Evolutionary conservation across 495 filamentous ascomycete species (phyloP).

Genomic region (Daldinia grandis): DNA sequence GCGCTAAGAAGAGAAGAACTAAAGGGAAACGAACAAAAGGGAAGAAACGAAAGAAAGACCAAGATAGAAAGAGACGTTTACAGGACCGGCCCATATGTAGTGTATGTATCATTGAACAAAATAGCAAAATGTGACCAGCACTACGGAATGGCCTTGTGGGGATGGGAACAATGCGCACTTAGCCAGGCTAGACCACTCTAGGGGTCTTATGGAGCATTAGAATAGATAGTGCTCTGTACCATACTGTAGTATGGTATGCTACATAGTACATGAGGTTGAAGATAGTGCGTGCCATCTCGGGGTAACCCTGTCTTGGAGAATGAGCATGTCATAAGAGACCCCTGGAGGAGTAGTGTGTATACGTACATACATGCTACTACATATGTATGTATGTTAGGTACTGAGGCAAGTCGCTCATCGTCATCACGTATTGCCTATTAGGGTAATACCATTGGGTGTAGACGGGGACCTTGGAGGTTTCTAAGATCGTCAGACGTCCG

Average conservation of each 20-base stretch:
- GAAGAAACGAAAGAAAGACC: constrained; percentile 27
- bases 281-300: constrained; percentile 35
- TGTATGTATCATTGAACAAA: constrained; percentile 1
- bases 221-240: constrained; percentile 7
- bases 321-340: constrained; percentile 1
- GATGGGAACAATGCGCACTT: constrained; percentile 24
- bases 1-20: constrained; percentile 33
- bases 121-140: constrained; percentile 20
- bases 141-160: constrained; percentile 26
- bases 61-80: constrained; percentile 18
- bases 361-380: too few species aligned
- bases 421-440: background rate
- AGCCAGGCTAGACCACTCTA: constrained; percentile 14
- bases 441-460: constrained; percentile 5
- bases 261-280: constrained; percentile 3
- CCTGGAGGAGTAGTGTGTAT: background rate
- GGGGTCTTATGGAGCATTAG: constrained; percentile 21
- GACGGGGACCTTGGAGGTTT: background rate
- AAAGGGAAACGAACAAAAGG: constrained; percentile 20
- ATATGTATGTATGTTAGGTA: too few species aligned
- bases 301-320: constrained; percentile 29
- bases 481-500: constrained; percentile 24
- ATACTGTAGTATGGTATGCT: background rate
- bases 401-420: background rate
- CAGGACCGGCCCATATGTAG: constrained; percentile 26